Base-by-base conservation (phyloP, 257 asterid species). In the Anisodus tanguticus region DNA sequence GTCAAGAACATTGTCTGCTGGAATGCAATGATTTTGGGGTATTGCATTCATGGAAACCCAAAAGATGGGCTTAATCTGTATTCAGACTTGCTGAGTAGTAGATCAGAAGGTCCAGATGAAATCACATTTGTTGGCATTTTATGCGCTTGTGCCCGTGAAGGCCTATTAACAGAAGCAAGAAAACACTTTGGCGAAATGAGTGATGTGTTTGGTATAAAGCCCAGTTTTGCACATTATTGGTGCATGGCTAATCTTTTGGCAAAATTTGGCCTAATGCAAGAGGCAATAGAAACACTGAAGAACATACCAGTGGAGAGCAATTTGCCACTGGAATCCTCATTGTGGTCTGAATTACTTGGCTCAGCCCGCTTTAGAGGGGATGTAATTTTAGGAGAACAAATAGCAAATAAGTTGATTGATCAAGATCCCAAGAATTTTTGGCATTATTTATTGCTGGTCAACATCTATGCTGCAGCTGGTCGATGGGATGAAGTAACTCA, bases 231-330 rank as follows among this genome's bases (percentile, higher is more conserved):
- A 13, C 98, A 94, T 89, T 92, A 89, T 72, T 94, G 97, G 98
- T 94, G 95, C 92, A 70, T 94, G 96, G 95, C 98, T 81, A 93
- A 89, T 86, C 91, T 94, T 35, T 90, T 90, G 87, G 95, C 92
- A 69, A 84, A 80, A 83, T 87, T 83, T 86, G 97, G 93, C 84
- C 86, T 84, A 54, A 83, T 70, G 88, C 84, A 88, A 59, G 96
- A 93, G 82, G 98, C 98, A 16, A 82, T 90, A 81, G 86, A 87
- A 82, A 79, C 90, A 43, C 67, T 94, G 84, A 85, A 82, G 85
- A 88, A 82, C 86, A 88, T 90, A 84, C 91, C 90, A 13, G 57
- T 31, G 35, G 89, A 88, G 4, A 89, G 86, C n/a, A 88, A 88
- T 72, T 66, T 70, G 39, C 81, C 90, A 67, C 86, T 87, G 7